A percentile compares a stretch with the other conserved stretches of the same genome.
These are phyloP conservation scores for Didymella sp. DNA, from an alignment of 2,329 filamentous ascomycete genomes.

Conservation along the genomic window DNA sequence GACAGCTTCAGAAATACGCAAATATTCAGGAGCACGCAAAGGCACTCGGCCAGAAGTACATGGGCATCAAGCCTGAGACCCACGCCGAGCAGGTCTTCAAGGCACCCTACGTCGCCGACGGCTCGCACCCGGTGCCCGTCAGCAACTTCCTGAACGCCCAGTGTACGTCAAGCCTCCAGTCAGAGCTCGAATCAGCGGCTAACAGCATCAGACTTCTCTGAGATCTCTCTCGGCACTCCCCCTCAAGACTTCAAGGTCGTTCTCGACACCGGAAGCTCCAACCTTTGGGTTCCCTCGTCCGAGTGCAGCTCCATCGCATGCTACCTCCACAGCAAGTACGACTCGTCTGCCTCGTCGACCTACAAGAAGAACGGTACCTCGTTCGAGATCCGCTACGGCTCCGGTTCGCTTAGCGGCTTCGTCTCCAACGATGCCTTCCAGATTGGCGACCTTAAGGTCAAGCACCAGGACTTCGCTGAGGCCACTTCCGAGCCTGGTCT, in stretches of 20 bases:
- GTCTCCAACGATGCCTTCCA: constrained; percentile 85
- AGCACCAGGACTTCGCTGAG: constrained; percentile 94
- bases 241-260: constrained; percentile 98
- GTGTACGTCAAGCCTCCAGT: constrained; percentile 67
- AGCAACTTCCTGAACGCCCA: constrained; percentile 99
- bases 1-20: constrained; percentile 67
- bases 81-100: constrained; percentile 82
- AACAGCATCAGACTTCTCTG: constrained; percentile 78
- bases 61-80: constrained; percentile 76
- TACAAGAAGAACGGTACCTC: constrained; percentile 93
- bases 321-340: constrained; percentile 97
- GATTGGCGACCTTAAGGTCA: constrained; percentile 88
- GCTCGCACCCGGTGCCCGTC: constrained; percentile 81
- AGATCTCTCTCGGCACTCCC: constrained; percentile 90
- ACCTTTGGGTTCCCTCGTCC: constrained; percentile 95
- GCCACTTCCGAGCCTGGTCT: constrained; percentile 94
- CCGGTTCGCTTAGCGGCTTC: constrained; percentile 90
- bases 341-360: constrained; percentile 84
- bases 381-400: constrained; percentile 95
- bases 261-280: constrained; percentile 97
- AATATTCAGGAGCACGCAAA: constrained; percentile 83
- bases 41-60: constrained; percentile 93
- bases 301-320: constrained; percentile 95
- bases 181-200: constrained; percentile 19
- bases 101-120: constrained; percentile 70